phyloP scores from a whole-genome alignment of 2,329 filamentous ascomycete species.

The Aspergillus transmontanensis region DNA sequence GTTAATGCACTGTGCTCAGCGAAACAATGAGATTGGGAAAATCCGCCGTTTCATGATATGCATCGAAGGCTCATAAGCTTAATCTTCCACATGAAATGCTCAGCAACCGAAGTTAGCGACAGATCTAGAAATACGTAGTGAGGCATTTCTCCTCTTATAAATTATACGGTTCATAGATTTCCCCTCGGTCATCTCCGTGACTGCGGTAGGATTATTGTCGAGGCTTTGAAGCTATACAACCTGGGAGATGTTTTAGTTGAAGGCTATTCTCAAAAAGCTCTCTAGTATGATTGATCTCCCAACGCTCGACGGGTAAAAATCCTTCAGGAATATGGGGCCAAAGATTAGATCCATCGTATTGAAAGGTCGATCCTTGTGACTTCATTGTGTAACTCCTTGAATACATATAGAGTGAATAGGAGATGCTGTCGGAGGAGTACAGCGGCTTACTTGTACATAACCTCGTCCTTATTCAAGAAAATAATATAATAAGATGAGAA shows the following conservation, averaged over 20 bases:
- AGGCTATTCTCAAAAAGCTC: background rate
- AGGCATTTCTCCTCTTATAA: background rate
- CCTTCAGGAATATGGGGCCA: background rate
- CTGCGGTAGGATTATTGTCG: background rate
- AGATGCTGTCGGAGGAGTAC: background rate
- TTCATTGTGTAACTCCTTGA: background rate
- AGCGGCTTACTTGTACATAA: background rate
- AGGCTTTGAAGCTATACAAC: background rate
- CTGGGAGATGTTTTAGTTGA: background rate
- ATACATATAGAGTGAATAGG: no score
- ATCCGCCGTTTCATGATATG: slow-evolving; percentile 1
- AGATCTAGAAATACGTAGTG: background rate
- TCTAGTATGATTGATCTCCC: background rate
- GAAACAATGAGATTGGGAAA: background rate
- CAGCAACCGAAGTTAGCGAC: background rate
- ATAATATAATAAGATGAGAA: background rate
- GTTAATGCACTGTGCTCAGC: background rate
- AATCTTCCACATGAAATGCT: background rate
- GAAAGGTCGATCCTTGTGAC: background rate
- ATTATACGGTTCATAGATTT: background rate
- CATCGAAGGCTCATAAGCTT: background rate
- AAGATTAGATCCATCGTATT: background rate
- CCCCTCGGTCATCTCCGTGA: background rate
- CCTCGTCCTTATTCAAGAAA: background rate
- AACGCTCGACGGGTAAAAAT: background rate